Evolutionary conservation across 352 stramenopile genomes (phyloP).

Genomic region (Phytopythium chamaehyphon): DNA sequence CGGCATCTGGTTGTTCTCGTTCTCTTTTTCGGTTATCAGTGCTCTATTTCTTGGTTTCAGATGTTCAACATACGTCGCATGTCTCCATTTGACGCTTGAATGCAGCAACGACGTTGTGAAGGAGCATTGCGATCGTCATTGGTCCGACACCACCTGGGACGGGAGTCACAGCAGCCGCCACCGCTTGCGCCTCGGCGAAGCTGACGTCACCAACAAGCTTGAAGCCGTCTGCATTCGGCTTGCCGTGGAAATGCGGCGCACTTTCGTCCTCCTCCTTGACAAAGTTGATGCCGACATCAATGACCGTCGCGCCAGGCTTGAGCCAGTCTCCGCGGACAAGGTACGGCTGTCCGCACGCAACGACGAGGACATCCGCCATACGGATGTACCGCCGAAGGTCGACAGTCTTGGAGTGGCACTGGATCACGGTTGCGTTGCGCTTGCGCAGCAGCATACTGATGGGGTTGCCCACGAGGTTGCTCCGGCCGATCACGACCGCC

Average conservation of each 20-base stretch:
- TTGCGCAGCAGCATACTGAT: constrained; percentile 95
- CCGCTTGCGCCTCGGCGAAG: constrained; percentile 76
- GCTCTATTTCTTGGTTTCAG: constrained; percentile 7
- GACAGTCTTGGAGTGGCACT: constrained; percentile 95
- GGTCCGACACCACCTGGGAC: constrained; percentile 98
- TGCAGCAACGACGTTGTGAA: constrained; percentile 83
- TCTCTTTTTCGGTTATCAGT: background rate
- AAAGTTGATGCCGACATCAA: constrained; percentile 99
- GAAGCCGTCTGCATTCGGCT: constrained; percentile 83
- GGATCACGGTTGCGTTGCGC: constrained; percentile 96
- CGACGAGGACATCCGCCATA: constrained; percentile 96
- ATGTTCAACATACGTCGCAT: constrained; percentile 8
- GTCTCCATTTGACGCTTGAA: constrained; percentile 63
- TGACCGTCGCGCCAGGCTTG: constrained; percentile 95
- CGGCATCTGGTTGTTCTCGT: constrained; percentile 1
- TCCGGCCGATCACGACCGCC: constrained; percentile 96
- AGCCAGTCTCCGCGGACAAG: constrained; percentile 96
- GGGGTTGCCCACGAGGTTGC: constrained; percentile 97
- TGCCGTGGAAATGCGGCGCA: constrained; percentile 34
- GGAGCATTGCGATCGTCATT: constrained; percentile 97
- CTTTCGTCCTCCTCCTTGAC: constrained; percentile 64
- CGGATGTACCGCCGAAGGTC: constrained; percentile 87
- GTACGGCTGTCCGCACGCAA: constrained; percentile 93
- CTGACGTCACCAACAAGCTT: constrained; percentile 97
- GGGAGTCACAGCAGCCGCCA: constrained; percentile 93